phyloP scores from a whole-genome alignment of 371 early-diverging fungal species.

The Catenaria anguillulae region DNA sequence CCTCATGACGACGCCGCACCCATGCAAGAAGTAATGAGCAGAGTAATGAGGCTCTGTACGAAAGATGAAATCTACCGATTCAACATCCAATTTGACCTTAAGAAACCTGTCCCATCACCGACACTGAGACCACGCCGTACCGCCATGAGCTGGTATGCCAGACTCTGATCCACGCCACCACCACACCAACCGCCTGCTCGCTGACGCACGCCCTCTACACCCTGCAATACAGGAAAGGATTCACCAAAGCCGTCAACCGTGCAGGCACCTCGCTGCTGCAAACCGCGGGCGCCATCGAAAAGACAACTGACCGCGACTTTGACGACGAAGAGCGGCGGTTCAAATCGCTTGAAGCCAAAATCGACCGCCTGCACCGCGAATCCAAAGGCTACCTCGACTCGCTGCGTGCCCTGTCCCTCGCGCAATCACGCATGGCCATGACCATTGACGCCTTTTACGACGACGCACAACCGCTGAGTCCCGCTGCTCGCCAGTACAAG shows the following conservation, averaged over 20 bases:
- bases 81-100: too few species aligned
- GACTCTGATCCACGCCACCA: too few species aligned
- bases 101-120: too few species aligned
- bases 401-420: slow-evolving; percentile 61
- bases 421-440: slow-evolving; percentile 66
- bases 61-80: too few species aligned
- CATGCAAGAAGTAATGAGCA: too few species aligned
- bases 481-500: slow-evolving; percentile 46
- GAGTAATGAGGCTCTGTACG: too few species aligned
- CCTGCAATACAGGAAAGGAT: slow-evolving; percentile 37
- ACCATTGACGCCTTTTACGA: slow-evolving; percentile 57
- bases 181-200: too few species aligned
- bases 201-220: too few species aligned
- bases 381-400: slow-evolving; percentile 86
- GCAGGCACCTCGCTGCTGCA: slow-evolving; percentile 64
- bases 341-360: slow-evolving; percentile 66
- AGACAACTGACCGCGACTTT: slow-evolving; percentile 69
- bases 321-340: slow-evolving; percentile 73
- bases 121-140: too few species aligned
- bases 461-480: slow-evolving; percentile 29
- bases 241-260: slow-evolving; percentile 68
- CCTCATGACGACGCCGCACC: too few species aligned
- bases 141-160: too few species aligned
- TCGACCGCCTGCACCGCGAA: slow-evolving; percentile 72
- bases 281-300: slow-evolving; percentile 50